Evolutionary conservation across 2,329 filamentous ascomycete species (phyloP).

Genomic region (Fusarium coicis): DNA sequence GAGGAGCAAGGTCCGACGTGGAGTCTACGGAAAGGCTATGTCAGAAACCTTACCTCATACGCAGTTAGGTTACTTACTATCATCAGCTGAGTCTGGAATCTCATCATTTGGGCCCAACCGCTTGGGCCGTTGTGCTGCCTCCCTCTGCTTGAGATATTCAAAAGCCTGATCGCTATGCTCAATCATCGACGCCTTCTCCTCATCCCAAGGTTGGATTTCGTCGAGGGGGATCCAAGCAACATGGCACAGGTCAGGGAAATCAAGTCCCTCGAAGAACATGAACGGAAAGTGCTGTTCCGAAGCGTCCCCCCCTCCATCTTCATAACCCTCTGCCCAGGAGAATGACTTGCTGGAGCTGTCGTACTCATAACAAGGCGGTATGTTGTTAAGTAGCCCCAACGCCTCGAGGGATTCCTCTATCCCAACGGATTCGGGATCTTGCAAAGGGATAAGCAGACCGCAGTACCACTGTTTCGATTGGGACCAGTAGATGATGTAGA

Average conservation of each 20-base stretch:
- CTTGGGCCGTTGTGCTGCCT: neutral
- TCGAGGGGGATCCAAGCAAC: conserved; percentile 24
- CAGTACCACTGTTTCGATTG: conserved; percentile 17
- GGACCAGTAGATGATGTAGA: conserved; percentile 27
- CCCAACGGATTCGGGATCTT: conserved; percentile 6
- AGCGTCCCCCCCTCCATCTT: conserved; percentile 1
- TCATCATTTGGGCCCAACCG: neutral
- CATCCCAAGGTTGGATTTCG: conserved; percentile 3
- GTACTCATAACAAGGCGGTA: conserved; percentile 28
- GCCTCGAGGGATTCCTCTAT: conserved; percentile 2
- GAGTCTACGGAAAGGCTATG: neutral
- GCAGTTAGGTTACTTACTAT: neutral
- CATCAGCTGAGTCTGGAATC: neutral
- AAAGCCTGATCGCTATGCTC: conserved; percentile 7
- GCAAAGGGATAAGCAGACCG: conserved; percentile 14
- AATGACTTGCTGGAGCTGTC: conserved; percentile 8
- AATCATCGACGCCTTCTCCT: neutral
- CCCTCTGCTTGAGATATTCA: neutral
- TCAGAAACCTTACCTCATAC: neutral
- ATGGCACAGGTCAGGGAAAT: conserved; percentile 14
- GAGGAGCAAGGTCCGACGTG: neutral
- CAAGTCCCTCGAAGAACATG: conserved; percentile 33
- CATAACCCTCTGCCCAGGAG: conserved; percentile 19
- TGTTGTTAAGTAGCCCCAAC: conserved; percentile 4
- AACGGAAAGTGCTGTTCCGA: conserved; percentile 26